Evolutionary conservation across 495 filamentous ascomycete species (phyloP), one percentile per base, ranked within the genome.

Genomic region (Talaromyces adpressus): DNA sequence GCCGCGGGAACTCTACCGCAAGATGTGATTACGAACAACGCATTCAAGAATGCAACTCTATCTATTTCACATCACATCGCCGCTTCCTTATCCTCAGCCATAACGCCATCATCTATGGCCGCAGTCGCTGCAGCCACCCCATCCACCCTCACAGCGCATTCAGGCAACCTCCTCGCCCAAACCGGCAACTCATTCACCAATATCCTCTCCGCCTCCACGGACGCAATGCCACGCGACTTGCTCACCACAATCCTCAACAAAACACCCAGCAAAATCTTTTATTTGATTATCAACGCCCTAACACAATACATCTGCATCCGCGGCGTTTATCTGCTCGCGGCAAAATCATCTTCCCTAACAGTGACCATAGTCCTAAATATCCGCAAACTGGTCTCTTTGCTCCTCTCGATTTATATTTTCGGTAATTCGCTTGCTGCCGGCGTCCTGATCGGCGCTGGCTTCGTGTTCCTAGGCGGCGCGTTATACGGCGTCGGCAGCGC

Each of bases 301-400:
- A 98, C 94, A 29, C 94, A 98, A 74, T 94, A 96, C 69, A 80
- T 90, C 20, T 98, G 94, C 72, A 96, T 98, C 65, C 89, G 92
- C 4, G 94, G 94, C 2, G 94, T 98, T 36, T 97, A 98, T 67
- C 82, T 96, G 20, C 80, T 98, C 4, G 90, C 89, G 1, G 90
- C 92, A 0, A 86, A 87, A 53, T 89, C 90, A 3, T 92, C 93
- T 16, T 96, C 94, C 0, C 79, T 98, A 58, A 97, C 93, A 0
- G 94, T 98, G 16, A 97, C 93, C 1, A 94, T 98, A 49, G 90
- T 97, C 34, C 82, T 98, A 27, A 98, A 98, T 72, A 88, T 98
- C 57, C 83, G 94, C 68, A 98, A 98, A 74, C 79, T 98, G n/a
- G 87, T 95, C 20, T 95, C 91, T 64, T 82, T 98, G 62, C 72